Base-by-base conservation (phyloP, 345 rosid species). In the Cardamine occulta region DNA sequence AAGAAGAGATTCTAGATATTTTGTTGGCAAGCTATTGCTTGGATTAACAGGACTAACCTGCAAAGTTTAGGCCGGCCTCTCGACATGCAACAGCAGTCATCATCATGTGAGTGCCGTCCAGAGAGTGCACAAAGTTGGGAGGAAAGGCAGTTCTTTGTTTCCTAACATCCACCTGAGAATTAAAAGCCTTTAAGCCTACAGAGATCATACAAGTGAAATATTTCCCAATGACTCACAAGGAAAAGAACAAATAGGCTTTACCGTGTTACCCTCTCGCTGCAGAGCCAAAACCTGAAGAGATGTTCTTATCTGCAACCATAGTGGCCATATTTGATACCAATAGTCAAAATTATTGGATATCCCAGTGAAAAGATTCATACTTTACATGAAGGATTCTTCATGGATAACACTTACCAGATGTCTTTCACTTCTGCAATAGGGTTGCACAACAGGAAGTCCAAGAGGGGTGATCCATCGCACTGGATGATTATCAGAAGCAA, bases 91-190 rank as follows among this genome's bases (percentile, higher is more conserved):
- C 80, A 53, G 99, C 97, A 63, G 99, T 95, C 99, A 92, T 90
- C 99, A 95, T 95, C 99, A 95, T 95, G 86, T 95, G 99, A 65
- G 99, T 82, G 52, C 97, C 96, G 7, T 95, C 99, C 63, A 95
- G 87, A 1, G 99, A 95, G 85, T 95, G 99, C 60, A 95, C 97
- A 77, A 88, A 95, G 74, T 95, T 95, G 1, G 99, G 99, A 72
- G 99, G 97, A 63, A 95, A 95, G 17, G 99, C 99, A 62, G 99
- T 89, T 82, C 93, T 89, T 85, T 95, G 99, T 82, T 85, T 89
- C 80, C 95, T 87, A 53, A 79, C 88, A 57, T 85, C 83, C 70
- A 92, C 93, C 99, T 95, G 87, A 39, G 7, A 61, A 65, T 49
- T 14, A 62, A 26, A 52, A 28, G 2, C 23, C 9, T 66, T 61